These are phyloP conservation scores for Suhomyces taliae DNA, from an alignment of 1,139 yeast species.

Conservation along the genomic window DNA sequence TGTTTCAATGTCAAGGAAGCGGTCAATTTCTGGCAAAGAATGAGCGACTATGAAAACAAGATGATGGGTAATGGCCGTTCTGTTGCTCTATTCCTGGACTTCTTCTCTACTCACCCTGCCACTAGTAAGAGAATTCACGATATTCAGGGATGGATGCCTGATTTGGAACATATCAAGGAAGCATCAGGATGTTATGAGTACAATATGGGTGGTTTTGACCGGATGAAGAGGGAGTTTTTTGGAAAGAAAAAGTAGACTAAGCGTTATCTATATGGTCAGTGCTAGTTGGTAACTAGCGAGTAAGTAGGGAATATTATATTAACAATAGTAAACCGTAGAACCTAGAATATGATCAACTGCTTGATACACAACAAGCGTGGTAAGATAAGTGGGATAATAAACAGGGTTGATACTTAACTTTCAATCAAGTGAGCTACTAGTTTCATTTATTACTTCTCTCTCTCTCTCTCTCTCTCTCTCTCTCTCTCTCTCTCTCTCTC, in stretches of 20 bases:
- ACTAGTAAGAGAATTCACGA: slow-evolving; percentile 68
- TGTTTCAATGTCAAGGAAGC: slow-evolving; percentile 81
- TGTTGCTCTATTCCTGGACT: slow-evolving; percentile 42
- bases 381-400: too few relatives aligned
- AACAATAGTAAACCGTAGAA: too few relatives aligned
- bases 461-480: too few relatives aligned
- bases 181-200: slow-evolving; percentile 32
- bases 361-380: too few relatives aligned
- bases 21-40: slow-evolving; percentile 76
- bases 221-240: slow-evolving; percentile 3
- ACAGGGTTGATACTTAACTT: too few relatives aligned
- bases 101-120: slow-evolving; percentile 91
- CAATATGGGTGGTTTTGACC: slow-evolving; percentile 21
- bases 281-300: too few relatives aligned
- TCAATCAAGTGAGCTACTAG: too few relatives aligned
- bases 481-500: too few relatives aligned
- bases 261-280: background rate
- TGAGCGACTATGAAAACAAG: slow-evolving; percentile 58
- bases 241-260: background rate
- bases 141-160: slow-evolving; percentile 71
- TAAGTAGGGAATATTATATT: too few relatives aligned
- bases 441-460: too few relatives aligned
- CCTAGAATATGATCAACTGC: too few relatives aligned
- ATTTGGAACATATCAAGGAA: slow-evolving; percentile 51
- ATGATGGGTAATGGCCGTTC: slow-evolving; percentile 25